A percentile compares a stretch with the other conserved stretches of the same genome.
Conservation (phyloP, 1,284 basidiomycete species). For the Stygiomarasmius scandens region DNA sequence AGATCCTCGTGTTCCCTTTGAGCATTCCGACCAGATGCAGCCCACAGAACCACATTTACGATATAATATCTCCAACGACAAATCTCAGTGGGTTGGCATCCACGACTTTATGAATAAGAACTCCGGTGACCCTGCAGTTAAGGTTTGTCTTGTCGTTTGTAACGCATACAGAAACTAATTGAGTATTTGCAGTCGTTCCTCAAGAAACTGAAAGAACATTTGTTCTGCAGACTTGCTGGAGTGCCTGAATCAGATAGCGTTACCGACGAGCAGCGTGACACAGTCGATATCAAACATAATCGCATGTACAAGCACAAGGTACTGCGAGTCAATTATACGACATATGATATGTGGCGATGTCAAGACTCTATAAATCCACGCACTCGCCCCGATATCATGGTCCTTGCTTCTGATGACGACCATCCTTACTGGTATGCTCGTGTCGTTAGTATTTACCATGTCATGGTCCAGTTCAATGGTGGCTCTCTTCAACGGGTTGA, state of each 20-base stretch:
- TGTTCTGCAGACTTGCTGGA: not conserved
- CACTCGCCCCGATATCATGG: constrained; percentile 37
- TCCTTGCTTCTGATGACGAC: constrained; percentile 24
- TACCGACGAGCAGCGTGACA: constrained; percentile 24
- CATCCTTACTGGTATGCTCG: constrained; percentile 14
- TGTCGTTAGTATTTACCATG: constrained; percentile 1
- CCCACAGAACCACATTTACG: constrained; percentile 4
- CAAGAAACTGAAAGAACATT: not conserved
- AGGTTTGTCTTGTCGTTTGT: not conserved
- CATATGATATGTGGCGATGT: constrained; percentile 40
- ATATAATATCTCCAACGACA: constrained; percentile 19
- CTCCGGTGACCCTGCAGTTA: not conserved
- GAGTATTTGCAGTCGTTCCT: not conserved
- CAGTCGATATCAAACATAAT: constrained; percentile 11
- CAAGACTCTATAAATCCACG: constrained; percentile 42
- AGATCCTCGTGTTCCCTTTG: not conserved
- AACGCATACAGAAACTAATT: not conserved
- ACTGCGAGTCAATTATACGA: constrained; percentile 45
- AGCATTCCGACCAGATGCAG: constrained; percentile 18
- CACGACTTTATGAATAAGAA: not conserved
- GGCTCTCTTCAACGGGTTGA: constrained; percentile 12
- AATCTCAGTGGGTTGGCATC: not conserved
- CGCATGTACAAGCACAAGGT: constrained; percentile 32
- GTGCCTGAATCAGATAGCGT: constrained; percentile 27
- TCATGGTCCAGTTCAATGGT: not conserved